Evolutionary conservation across 108 stramenopile genomes (phyloP), one percentile per base, ranked within the genome.

Genomic region (Nitzschia sp.): DNA sequence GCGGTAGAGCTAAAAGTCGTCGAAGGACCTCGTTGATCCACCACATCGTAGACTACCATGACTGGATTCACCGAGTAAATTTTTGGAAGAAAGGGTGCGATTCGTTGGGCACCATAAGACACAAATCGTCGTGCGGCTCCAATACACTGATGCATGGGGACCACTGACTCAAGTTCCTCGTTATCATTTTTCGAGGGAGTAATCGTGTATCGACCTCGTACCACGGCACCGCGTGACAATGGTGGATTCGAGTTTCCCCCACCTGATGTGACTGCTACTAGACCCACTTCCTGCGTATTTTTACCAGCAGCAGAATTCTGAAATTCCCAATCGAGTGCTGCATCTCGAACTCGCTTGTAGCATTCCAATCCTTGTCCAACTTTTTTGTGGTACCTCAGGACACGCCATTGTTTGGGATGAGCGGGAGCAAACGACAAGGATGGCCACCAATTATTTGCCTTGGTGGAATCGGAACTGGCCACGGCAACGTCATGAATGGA

Each of bases 321-420:
- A 69, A 84, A 84, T 49, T 82, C 78, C 84, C 80, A 82, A 34
- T 77, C 61, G 46, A 85, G 49, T 1, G 74, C 81, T 26, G 77
- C 78, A 53, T 82, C 75, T 56, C 78, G 63, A 0, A 85, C 78
- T 34, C 45, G 24, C 46, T 77, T 61, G 55, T 85, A 85, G 57
- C 78, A 82, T 6, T 59, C 75, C 46, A 31, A 25, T 26, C 84
- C 84, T 32, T 55, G 51, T n/a, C 84, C 84, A 0, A 85, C 71
- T 49, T 68, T 54, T 54, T 55, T 68, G 25, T 70, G 67, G 73
- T 74, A 77, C 13, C 47, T 54, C 23, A 71, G 65, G 19, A 79
- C 54, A 58, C 78, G 53, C 84, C 84, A 85, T 47, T 65, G 64
- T 62, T 38, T 35, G 3, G 29, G 33, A 2, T 34, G 33, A 11